phyloP scores from a whole-genome alignment of 2,329 filamentous ascomycete species.

The Pseudogymnoascus sp. region DNA sequence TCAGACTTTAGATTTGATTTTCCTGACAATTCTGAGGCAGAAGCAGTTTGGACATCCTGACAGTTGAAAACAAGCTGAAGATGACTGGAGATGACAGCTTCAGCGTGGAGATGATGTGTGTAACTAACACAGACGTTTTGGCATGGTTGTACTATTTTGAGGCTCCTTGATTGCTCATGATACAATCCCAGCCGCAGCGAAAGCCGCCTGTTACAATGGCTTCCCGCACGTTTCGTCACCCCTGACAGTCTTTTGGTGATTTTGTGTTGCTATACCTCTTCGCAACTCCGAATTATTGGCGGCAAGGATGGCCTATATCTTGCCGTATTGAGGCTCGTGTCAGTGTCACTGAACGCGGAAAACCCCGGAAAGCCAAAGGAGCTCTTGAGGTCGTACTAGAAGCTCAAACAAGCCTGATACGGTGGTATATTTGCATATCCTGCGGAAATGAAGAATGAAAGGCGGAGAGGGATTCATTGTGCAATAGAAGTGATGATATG shows the following conservation, averaged over 20 bases:
- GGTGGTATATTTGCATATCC: background rate
- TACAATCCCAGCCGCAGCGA: background rate
- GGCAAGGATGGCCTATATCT: background rate
- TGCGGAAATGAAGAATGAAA: background rate
- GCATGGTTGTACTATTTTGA: constrained; percentile 7
- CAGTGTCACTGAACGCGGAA: background rate
- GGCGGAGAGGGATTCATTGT: background rate
- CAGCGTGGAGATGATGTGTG: background rate
- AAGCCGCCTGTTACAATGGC: background rate
- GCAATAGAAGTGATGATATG: background rate
- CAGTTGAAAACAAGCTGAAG: background rate
- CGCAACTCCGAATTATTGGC: background rate
- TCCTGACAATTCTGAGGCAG: background rate
- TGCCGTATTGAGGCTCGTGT: background rate
- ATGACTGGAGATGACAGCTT: background rate
- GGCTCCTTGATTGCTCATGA: constrained; percentile 4
- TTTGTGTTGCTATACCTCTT: background rate
- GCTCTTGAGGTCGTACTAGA: background rate
- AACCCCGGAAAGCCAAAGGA: constrained; percentile 2
- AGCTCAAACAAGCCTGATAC: background rate
- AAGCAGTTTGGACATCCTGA: background rate
- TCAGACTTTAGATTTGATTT: background rate
- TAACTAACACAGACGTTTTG: background rate
- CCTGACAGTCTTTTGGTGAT: background rate
- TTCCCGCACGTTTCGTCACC: background rate